These are phyloP conservation scores for Kappamyces sp. DNA, from an alignment of 192 early-diverging fungal species.

Conservation along the genomic window DNA sequence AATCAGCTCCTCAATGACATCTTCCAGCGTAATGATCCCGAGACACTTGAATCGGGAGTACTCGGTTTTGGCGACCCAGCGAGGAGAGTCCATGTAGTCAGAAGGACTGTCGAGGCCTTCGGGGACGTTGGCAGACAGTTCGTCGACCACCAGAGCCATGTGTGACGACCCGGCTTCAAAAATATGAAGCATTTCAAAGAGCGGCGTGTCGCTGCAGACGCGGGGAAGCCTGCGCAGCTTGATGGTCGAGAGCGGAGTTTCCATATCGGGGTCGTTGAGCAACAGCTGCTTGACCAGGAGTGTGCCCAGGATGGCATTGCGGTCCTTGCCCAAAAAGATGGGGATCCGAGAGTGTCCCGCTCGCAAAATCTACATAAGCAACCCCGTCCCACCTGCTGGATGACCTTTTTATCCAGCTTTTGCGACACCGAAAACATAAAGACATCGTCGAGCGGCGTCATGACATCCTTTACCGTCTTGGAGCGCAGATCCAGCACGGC, in stretches of 20 bases:
- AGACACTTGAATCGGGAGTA: conserved; percentile 16
- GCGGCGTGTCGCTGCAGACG: conserved; percentile 31
- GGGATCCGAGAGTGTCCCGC: conserved; percentile 47
- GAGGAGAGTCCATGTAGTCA: conserved; percentile 14
- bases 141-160: conserved; percentile 46
- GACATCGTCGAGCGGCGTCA: conserved; percentile 45
- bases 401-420: conserved; percentile 20
- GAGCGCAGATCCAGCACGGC: conserved; percentile 45
- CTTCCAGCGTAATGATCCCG: conserved; percentile 50
- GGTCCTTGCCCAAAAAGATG: conserved; percentile 30
- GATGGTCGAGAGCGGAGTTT: conserved; percentile 26
- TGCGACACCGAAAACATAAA: conserved; percentile 33
- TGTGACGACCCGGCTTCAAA: conserved; percentile 47
- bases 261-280: conserved; percentile 39
- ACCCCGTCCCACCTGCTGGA: conserved; percentile 17
- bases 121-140: neutral
- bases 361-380: conserved; percentile 32
- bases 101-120: neutral
- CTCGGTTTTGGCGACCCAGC: conserved; percentile 14
- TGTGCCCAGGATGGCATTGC: conserved; percentile 6
- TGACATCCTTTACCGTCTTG: conserved; percentile 42
- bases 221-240: conserved; percentile 36
- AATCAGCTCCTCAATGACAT: conserved; percentile 53
- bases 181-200: conserved; percentile 50
- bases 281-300: conserved; percentile 24